A percentile compares a stretch with the other conserved stretches of the same genome.
phyloP scores from a whole-genome alignment of 2,329 filamentous ascomycete genomes.

The Cercospora sojina region DNA sequence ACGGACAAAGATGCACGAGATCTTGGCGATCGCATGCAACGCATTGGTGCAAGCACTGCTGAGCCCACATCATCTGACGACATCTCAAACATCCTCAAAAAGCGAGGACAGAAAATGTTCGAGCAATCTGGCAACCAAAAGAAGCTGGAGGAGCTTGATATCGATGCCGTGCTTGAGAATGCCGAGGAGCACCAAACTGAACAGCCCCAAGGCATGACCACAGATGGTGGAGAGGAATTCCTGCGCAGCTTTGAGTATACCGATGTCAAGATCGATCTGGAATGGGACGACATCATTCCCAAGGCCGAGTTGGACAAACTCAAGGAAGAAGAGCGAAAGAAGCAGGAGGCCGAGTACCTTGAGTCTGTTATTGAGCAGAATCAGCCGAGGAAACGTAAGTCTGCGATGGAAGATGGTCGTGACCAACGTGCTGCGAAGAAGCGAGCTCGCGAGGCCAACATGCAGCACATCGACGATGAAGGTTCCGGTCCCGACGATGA shows the following conservation, averaged over 20 bases:
- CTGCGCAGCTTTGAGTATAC: slow-evolving; percentile 87
- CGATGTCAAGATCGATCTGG: slow-evolving; percentile 92
- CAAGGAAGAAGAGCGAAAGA: slow-evolving; percentile 83
- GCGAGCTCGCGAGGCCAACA: slow-evolving; percentile 64
- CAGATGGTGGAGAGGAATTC: slow-evolving; percentile 95
- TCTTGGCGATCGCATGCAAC: slow-evolving; percentile 73
- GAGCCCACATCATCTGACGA: slow-evolving; percentile 91
- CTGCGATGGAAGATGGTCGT: slow-evolving; percentile 62
- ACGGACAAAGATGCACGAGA: slow-evolving; percentile 90
- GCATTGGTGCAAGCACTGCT: slow-evolving; percentile 59
- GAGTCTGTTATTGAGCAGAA: slow-evolving; percentile 80
- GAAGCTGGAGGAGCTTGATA: slow-evolving; percentile 94
- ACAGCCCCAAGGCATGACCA: slow-evolving; percentile 89
- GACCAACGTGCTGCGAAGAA: slow-evolving; percentile 70
- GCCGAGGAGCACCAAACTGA: slow-evolving; percentile 97
- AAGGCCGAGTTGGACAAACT: slow-evolving; percentile 86
- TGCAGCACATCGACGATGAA: slow-evolving; percentile 58
- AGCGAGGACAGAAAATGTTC: slow-evolving; percentile 98
- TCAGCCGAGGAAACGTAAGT: slow-evolving; percentile 71
- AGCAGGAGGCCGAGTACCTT: slow-evolving; percentile 78
- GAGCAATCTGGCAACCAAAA: slow-evolving; percentile 96
- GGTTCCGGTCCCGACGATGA: slow-evolving; percentile 45
- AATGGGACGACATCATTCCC: slow-evolving; percentile 98
- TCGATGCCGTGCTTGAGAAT: slow-evolving; percentile 94
- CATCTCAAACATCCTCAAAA: slow-evolving; percentile 94